Conservation (phyloP, 2,329 filamentous ascomycete species). For the Torrubiella hemipterigena region DNA sequence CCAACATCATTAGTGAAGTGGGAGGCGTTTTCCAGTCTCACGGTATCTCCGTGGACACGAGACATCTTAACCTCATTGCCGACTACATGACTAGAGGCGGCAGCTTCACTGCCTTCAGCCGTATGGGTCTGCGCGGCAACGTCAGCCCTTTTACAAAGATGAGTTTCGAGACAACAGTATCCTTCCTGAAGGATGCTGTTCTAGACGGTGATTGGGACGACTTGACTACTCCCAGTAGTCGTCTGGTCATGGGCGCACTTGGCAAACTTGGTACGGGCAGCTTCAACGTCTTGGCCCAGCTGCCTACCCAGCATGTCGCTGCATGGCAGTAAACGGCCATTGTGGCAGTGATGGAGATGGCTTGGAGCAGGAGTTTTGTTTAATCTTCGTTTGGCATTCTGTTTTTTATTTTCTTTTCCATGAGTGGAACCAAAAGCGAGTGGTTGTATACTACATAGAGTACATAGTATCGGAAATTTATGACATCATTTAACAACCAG, state of each 20-base stretch:
- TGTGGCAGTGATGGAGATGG: too few species aligned
- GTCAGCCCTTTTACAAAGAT: constrained; percentile 95
- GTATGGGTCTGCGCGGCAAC: constrained; percentile 74
- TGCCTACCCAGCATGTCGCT: constrained; percentile 39
- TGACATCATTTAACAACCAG: too few species aligned
- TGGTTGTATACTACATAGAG: too few species aligned
- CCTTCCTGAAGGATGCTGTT: constrained; percentile 86
- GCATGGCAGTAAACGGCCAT: too few species aligned
- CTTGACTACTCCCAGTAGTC: constrained; percentile 69
- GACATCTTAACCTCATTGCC: constrained; percentile 89
- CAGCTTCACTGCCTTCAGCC: constrained; percentile 82
- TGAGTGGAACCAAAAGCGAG: too few species aligned
- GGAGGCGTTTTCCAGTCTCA: constrained; percentile 77
- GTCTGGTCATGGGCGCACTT: constrained; percentile 77
- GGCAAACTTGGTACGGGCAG: constrained; percentile 79
- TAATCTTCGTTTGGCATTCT: too few species aligned
- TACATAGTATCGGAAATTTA: too few species aligned
- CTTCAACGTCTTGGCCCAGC: constrained; percentile 70
- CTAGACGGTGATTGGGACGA: constrained; percentile 86
- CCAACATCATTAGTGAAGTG: constrained; percentile 78
- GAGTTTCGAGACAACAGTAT: constrained; percentile 96
- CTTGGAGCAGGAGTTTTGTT: too few species aligned
- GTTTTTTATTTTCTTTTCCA: too few species aligned
- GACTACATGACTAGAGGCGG: constrained; percentile 97
- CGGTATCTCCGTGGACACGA: constrained; percentile 82